Conservation (phyloP, 305 asterid species). For the Monarda citriodora region DNA sequence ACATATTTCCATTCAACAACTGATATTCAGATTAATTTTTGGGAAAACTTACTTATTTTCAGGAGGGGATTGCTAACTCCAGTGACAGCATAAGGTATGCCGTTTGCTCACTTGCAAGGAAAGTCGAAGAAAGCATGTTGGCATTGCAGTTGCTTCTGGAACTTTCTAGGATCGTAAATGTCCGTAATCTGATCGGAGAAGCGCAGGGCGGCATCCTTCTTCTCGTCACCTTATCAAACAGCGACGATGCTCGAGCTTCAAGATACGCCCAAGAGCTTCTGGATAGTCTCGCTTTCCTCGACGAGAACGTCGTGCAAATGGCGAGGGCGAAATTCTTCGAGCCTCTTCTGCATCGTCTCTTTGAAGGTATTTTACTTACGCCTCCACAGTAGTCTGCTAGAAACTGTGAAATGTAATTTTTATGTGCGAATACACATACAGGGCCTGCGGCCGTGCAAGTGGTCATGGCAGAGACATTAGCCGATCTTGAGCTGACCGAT, state of each 20-base stretch:
- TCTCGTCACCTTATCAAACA: constrained; percentile 41
- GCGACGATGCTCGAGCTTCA: constrained; percentile 45
- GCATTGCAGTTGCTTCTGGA: constrained; percentile 50
- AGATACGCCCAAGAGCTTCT: constrained; percentile 34
- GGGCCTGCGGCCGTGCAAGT: constrained; percentile 29
- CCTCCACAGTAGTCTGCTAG: too few species aligned
- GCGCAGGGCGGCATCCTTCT: constrained; percentile 57
- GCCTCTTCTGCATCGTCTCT: constrained; percentile 43
- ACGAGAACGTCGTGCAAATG: constrained; percentile 45
- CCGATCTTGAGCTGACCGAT: constrained; percentile 44
- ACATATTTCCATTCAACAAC: not conserved
- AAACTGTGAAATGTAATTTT: not conserved
- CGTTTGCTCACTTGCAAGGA: constrained; percentile 51
- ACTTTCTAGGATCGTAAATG: constrained; percentile 31
- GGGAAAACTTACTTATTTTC: constrained; percentile 13
- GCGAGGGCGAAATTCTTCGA: constrained; percentile 41
- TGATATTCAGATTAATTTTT: not conserved
- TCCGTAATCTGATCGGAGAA: constrained; percentile 33
- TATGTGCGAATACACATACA: constrained; percentile 11
- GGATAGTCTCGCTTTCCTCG: constrained; percentile 36
- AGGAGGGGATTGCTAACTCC: constrained; percentile 44
- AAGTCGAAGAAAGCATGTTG: constrained; percentile 44
- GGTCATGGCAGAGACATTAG: constrained; percentile 39
- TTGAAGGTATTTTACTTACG: constrained; percentile 46
- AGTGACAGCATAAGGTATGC: constrained; percentile 34